A percentile compares a stretch with the other conserved stretches of the same genome.
phyloP scores from a whole-genome alignment of 192 early-diverging fungal species.

The Backusella circina region DNA sequence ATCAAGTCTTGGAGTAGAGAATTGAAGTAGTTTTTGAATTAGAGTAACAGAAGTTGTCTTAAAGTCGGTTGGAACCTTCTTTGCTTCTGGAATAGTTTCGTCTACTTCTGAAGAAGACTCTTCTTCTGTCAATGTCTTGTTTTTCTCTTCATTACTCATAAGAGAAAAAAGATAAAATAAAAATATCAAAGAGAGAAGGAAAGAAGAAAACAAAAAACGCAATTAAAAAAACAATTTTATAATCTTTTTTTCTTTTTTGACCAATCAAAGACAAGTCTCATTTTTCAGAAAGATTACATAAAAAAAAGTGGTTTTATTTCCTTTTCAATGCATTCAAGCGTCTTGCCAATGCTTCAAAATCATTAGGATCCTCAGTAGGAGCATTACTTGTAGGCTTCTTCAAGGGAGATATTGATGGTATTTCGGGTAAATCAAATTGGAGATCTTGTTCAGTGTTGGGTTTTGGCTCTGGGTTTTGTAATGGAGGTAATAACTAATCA shows the following conservation, averaged over 20 bases:
- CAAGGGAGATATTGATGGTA: constrained; percentile 21
- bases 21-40: constrained; percentile 26
- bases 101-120: neutral
- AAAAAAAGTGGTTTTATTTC: constrained; percentile 19
- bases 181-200: constrained; percentile 5
- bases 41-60: constrained; percentile 30
- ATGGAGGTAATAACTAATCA: neutral
- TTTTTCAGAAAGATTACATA: neutral
- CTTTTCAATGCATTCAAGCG: constrained; percentile 74
- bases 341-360: constrained; percentile 72
- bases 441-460: neutral
- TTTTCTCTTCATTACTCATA: constrained; percentile 2
- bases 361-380: constrained; percentile 9
- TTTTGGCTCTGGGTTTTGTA: neutral
- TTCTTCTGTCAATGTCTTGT: neutral
- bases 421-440: constrained; percentile 19
- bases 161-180: neutral
- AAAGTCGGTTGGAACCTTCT: neutral
- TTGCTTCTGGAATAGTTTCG: neutral
- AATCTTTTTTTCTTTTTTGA: neutral
- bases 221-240: no score
- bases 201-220: constrained; percentile 9
- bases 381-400: constrained; percentile 5
- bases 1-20: constrained; percentile 27
- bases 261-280: neutral